These are phyloP conservation scores for Colletotrichum lini DNA, from an alignment of 2,329 filamentous ascomycete genomes.

Conservation along the genomic window DNA sequence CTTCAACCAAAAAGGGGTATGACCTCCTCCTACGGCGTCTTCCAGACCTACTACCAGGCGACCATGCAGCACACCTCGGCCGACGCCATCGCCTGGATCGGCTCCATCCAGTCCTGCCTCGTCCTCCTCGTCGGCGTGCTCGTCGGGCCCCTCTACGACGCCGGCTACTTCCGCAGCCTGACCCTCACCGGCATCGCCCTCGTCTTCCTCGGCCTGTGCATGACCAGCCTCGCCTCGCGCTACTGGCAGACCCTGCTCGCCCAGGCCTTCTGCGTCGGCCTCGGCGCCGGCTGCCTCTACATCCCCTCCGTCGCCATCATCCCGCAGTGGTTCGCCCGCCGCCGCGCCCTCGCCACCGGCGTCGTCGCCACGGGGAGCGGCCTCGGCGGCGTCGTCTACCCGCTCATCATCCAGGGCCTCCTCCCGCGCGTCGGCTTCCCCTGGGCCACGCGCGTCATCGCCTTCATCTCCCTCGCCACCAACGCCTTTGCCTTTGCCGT, in stretches of 20 bases:
- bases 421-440: slow-evolving; percentile 50
- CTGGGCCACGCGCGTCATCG: slow-evolving; percentile 54
- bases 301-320: slow-evolving; percentile 58
- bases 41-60: slow-evolving; percentile 52
- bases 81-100: slow-evolving; percentile 54
- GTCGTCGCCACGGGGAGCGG: slow-evolving; percentile 59
- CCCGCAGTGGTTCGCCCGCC: slow-evolving; percentile 56
- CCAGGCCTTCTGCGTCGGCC: slow-evolving; percentile 59
- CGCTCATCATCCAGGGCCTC: slow-evolving; percentile 54
- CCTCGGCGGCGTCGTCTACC: slow-evolving; percentile 56
- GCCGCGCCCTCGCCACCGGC: slow-evolving; percentile 58
- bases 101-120: slow-evolving; percentile 51
- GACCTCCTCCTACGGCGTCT: slow-evolving; percentile 55
- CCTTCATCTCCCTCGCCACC: slow-evolving; percentile 52
- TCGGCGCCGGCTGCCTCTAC: slow-evolving; percentile 58
- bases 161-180: slow-evolving; percentile 53
- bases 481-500: slow-evolving; percentile 50
- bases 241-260: slow-evolving; percentile 61
- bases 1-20: slow-evolving; percentile 47
- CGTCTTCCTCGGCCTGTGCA: slow-evolving; percentile 56
- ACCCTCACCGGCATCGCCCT: slow-evolving; percentile 52
- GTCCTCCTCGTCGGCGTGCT: slow-evolving; percentile 55
- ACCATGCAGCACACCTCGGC: slow-evolving; percentile 44
- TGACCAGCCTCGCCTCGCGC: slow-evolving; percentile 52
- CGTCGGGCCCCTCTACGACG: slow-evolving; percentile 57